Percentiles rank a stretch among this genome's conserved stretches.
Conservation (phyloP, 768 basidiomycete genomes). For the Podaxis carcinomalis region DNA sequence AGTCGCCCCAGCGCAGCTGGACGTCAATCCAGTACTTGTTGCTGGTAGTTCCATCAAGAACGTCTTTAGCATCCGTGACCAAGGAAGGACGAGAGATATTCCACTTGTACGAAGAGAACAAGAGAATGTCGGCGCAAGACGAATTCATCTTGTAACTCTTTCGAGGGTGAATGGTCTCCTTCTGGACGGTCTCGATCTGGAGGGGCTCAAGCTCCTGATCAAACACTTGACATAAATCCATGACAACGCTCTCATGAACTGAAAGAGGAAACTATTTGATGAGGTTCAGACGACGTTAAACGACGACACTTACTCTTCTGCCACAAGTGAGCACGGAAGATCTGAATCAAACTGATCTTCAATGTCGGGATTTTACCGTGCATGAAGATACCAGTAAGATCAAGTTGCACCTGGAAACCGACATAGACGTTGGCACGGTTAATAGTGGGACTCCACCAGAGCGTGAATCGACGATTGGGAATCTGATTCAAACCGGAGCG, state of each 20-base stretch:
- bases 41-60: slow-evolving; percentile 94
- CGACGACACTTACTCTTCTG: slow-evolving; percentile 80
- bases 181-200: slow-evolving; percentile 98
- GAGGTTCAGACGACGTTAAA: background rate
- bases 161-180: slow-evolving; percentile 98
- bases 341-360: slow-evolving; percentile 98
- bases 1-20: slow-evolving; percentile 95
- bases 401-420: slow-evolving; percentile 99
- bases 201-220: slow-evolving; percentile 98
- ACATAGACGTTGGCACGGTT: slow-evolving; percentile 99
- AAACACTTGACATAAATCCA: slow-evolving; percentile 80
- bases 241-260: slow-evolving; percentile 25
- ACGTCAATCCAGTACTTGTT: slow-evolving; percentile 99
- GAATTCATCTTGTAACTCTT: slow-evolving; percentile 99
- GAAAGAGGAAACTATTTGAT: slow-evolving; percentile 4
- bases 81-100: slow-evolving; percentile 96
- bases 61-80: slow-evolving; percentile 93
- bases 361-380: slow-evolving; percentile 98
- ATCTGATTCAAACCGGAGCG: slow-evolving; percentile 97
- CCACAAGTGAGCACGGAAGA: slow-evolving; percentile 99
- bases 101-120: slow-evolving; percentile 98
- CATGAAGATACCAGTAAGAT: slow-evolving; percentile 97
- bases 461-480: slow-evolving; percentile 97
- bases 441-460: slow-evolving; percentile 99
- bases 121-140: slow-evolving; percentile 95